Base-by-base conservation (phyloP, 2,329 filamentous ascomycete species). In the Cytospora schulzeri region DNA sequence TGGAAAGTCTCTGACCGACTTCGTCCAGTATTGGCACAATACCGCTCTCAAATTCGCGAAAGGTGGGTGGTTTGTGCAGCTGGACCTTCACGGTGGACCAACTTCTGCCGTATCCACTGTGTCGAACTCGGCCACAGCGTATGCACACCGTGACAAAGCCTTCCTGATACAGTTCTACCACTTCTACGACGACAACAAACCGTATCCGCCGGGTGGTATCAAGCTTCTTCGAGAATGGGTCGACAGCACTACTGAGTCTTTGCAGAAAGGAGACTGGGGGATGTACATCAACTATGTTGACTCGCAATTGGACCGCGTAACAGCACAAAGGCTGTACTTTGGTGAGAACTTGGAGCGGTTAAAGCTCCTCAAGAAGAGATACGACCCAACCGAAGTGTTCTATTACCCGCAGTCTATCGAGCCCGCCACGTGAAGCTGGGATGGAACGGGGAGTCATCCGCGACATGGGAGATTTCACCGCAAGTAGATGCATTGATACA, bases 151-250 rank as follows among this genome's bases (percentile, higher is more conserved):
- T n/a, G 76, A 78, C 64, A 79, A 78, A 67, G 76, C 83, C 59
- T 76, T 83, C 35, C 81, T 85, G 66, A 77, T 81, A 19, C 78
- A 83, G 63, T 78, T 83, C 60, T 79, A 80, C 60, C 81, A 83
- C 68, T 74, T 78, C 19, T 73, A 73, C 5, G 72, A 75, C 61
- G 69, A 67, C 26, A 71, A 71, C 17, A 53, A 22, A 17, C 28
- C 66, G 2, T 77, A 77, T 57, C 77, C 77, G 0, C 60, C 69
- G 4, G 71, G 73, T 14, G 77, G 78, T 0, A 76, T 77, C 55
- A 57, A 68, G 2, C 69, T 75, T 12, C 68, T 80, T 28, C 68
- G 75, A 52, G 69, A 71, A 28, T 79, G 80, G 62, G 69, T 74
- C 17, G 63, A 68, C 55, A 77, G 72, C 65, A 68, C 77, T 15